Base-by-base conservation (phyloP, 2,329 filamentous ascomycete genomes). In the Cercospora berteroae region DNA sequence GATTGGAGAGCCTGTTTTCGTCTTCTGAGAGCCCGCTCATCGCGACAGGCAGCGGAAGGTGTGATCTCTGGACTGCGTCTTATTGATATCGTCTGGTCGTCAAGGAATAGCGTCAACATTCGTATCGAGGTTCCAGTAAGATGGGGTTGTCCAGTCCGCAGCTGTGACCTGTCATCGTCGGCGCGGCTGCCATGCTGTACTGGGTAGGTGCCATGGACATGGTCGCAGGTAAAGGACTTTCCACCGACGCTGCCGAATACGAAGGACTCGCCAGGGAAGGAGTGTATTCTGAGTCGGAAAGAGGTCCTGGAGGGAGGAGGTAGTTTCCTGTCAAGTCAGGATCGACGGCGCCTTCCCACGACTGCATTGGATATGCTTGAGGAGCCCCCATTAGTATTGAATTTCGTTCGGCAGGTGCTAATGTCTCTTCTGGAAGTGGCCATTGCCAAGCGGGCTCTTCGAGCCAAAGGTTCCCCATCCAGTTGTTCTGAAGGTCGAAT, bases 361-460 rank as follows among this genome's bases (percentile, higher is more conserved):
- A 20, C n/a, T 44, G 25, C 27, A 55, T 39, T 4, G 60, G 18
- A 10, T 27, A 29, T 8, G 27, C 25, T n/a, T 12, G 16, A 31
- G 29, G 16, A 36, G 23, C 31, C 25, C 29, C 25, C 23, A 27
- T 52, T 1, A 18, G 29, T 52, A 63, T 48, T 39, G 31, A 25
- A 20, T 13, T 27, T 23, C 20, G 60, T 39, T 25, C 39, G 25
- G 60, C 31, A 12, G 60, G 27, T 12, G 27, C 44, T 4, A 55
- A 20, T 0, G 10, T 16, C 7, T 8, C 42, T 20, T 63, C 29
- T 8, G 13, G 16, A 12, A 33, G 44, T 6, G 66, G 63, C 63
- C 66, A 69, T 16, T 69, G 60, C 67, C 67, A 69, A 4, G 44
- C 48, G 1, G 64, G 44, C 16, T 60, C 60, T 42, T 69, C 60